phyloP scores from a whole-genome alignment of 768 basidiomycete species.

The Trametes maxima region DNA sequence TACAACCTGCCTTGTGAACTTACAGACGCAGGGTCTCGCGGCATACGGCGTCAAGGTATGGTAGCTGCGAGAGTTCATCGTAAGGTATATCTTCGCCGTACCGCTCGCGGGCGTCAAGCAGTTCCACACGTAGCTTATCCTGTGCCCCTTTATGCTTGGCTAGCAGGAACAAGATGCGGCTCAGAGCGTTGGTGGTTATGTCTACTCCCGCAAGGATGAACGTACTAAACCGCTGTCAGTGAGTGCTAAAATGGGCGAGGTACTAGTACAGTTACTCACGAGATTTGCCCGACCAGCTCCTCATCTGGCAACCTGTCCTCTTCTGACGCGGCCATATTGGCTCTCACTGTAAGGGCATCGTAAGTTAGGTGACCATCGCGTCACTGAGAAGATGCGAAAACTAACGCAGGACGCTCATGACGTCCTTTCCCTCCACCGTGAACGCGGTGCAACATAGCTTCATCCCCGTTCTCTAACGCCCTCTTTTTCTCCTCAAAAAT shows the following conservation, averaged over 20 bases:
- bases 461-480: conserved; percentile 32
- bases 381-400: neutral
- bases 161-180: conserved; percentile 21
- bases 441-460: conserved; percentile 29
- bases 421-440: conserved; percentile 44
- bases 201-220: conserved; percentile 28
- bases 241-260: neutral
- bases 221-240: conserved; percentile 11
- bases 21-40: conserved; percentile 56
- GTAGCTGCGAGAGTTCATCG: conserved; percentile 35
- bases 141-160: conserved; percentile 37
- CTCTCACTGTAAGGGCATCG: conserved; percentile 21
- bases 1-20: conserved; percentile 28
- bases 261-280: conserved; percentile 4
- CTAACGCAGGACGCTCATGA: conserved; percentile 52
- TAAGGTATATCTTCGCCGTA: conserved; percentile 36
- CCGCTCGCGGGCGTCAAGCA: conserved; percentile 8
- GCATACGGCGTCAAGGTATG: conserved; percentile 66
- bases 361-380: neutral
- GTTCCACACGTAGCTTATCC: conserved; percentile 27
- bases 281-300: conserved; percentile 21
- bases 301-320: conserved; percentile 17
- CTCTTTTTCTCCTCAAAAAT: conserved; percentile 44
- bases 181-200: conserved; percentile 26
- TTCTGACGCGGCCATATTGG: conserved; percentile 13